phyloP scores from a whole-genome alignment of 164 flowering plant species.

The Pachysandra terminalis region DNA sequence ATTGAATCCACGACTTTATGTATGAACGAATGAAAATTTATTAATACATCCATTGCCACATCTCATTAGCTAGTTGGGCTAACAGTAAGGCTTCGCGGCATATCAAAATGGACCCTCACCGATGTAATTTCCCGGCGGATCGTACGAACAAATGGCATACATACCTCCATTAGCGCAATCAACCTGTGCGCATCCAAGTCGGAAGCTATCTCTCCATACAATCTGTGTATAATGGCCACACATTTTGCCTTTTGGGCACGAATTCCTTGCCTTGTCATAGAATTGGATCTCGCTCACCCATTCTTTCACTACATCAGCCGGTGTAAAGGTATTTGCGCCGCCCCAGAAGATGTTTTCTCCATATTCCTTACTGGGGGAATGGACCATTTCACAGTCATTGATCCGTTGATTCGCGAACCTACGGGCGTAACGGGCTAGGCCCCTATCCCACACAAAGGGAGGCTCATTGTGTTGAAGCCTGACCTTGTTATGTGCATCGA shows the following conservation, averaged over 20 bases:
- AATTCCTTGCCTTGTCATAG: constrained; percentile 12
- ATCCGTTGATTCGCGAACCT: constrained; percentile 20
- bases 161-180: constrained; percentile 25
- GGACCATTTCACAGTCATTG: constrained; percentile 32
- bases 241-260: constrained; percentile 22
- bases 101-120: constrained; percentile 21
- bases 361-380: constrained; percentile 25
- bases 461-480: constrained; percentile 14
- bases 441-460: constrained; percentile 31
- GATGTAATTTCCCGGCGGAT: constrained; percentile 36
- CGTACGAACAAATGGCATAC: constrained; percentile 28
- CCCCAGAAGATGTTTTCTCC: constrained; percentile 62
- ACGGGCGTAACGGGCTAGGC: constrained; percentile 28
- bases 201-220: constrained; percentile 35
- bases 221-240: constrained; percentile 68
- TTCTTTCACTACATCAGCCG: constrained; percentile 25
- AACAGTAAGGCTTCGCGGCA: too few relatives aligned
- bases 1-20: too few relatives aligned
- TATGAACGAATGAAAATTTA: too few relatives aligned
- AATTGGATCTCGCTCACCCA: constrained; percentile 30
- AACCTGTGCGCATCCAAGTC: constrained; percentile 40
- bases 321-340: constrained; percentile 13
- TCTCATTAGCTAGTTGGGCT: too few relatives aligned
- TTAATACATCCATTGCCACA: too few relatives aligned
- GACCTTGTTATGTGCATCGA: constrained; percentile 39